These are phyloP conservation scores for Cladophialophora bantiana DNA, from an alignment of 2,329 filamentous ascomycete species.

Conservation along the genomic window DNA sequence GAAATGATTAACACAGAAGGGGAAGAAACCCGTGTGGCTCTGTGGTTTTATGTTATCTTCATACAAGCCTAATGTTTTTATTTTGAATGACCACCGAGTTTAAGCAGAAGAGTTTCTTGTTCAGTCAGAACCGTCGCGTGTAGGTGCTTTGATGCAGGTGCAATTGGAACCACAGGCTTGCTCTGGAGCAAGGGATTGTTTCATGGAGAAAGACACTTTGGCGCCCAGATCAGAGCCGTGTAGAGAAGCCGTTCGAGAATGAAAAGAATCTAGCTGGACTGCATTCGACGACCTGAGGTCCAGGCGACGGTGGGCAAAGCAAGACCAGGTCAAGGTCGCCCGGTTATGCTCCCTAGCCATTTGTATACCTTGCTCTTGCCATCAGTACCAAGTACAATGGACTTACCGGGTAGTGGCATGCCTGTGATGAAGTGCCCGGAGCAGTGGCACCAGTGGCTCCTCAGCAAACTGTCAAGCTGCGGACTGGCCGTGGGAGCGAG, in stretches of 20 bases:
- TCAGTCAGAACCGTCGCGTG: neutral
- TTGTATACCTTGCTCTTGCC: no score
- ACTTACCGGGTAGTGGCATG: no score
- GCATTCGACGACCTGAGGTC: no score
- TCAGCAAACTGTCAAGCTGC: neutral
- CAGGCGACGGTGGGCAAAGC: no score
- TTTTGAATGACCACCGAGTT: slow-evolving; percentile 2
- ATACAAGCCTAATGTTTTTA: neutral
- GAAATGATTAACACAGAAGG: neutral
- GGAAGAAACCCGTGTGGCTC: neutral
- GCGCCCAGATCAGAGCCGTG: neutral
- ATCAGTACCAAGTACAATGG: no score
- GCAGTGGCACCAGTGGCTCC: neutral
- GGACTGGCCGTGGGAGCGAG: neutral
- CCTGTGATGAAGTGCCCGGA: no score
- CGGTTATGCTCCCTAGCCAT: no score
- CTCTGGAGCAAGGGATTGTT: neutral
- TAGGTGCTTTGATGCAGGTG: neutral
- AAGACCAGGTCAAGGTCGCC: no score
- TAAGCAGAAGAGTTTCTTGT: neutral
- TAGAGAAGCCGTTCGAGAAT: neutral
- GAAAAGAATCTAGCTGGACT: neutral
- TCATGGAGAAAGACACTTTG: neutral
- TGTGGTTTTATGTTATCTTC: neutral
- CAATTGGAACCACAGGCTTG: neutral